These are phyloP conservation scores for Papiliotrema fonsecae DNA, from an alignment of 1,284 basidiomycete genomes.

Conservation along the genomic window DNA sequence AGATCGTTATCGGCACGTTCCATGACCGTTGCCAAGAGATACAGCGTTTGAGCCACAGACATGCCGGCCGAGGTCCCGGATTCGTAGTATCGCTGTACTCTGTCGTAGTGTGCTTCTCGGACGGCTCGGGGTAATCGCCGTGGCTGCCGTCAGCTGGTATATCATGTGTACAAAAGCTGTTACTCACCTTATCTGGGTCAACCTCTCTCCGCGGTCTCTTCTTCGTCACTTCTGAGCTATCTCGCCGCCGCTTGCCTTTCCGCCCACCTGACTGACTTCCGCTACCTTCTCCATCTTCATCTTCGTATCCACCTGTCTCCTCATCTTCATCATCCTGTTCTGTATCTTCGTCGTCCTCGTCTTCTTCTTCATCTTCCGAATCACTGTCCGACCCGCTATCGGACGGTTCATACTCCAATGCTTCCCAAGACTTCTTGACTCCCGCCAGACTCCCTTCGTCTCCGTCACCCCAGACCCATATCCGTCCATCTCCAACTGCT, in stretches of 20 bases:
- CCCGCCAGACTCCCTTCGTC: constrained; percentile 52
- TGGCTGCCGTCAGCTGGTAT: constrained; percentile 23
- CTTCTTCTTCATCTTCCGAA: constrained; percentile 39
- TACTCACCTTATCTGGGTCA: constrained; percentile 27
- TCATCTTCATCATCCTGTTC: constrained; percentile 49
- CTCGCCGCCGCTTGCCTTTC: constrained; percentile 57
- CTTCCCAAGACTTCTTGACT: constrained; percentile 53
- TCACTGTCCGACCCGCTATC: constrained; percentile 34
- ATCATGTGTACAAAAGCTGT: constrained; percentile 2
- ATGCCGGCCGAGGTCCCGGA: constrained; percentile 84
- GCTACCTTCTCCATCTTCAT: constrained; percentile 41
- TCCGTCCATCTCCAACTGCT: constrained; percentile 57
- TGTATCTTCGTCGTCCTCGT: constrained; percentile 52
- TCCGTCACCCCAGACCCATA: constrained; percentile 82
- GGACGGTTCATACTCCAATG: constrained; percentile 54
- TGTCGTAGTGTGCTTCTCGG: constrained; percentile 58
- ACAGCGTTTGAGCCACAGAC: constrained; percentile 82
- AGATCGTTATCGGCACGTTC: constrained; percentile 90
- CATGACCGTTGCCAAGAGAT: constrained; percentile 79
- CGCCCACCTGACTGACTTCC: constrained; percentile 19
- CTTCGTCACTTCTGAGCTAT: constrained; percentile 14
- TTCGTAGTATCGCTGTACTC: constrained; percentile 75
- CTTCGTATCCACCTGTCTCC: constrained; percentile 53
- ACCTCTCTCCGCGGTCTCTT: constrained; percentile 26
- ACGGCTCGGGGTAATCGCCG: constrained; percentile 64